phyloP scores from a whole-genome alignment of 148 eudicot genomes.

The Rhododendron ferrugineum region DNA sequence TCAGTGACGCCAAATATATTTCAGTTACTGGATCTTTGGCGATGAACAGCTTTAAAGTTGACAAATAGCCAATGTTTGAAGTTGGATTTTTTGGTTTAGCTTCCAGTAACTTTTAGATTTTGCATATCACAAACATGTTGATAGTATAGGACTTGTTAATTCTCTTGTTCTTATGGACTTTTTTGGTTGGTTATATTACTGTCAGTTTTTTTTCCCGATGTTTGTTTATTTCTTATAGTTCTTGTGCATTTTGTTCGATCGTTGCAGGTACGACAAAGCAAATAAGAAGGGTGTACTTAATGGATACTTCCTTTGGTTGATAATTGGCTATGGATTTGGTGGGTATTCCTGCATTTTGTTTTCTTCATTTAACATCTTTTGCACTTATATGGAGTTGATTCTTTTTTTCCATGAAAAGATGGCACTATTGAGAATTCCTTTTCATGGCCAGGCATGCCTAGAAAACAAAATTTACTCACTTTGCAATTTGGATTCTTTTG shows the following conservation, averaged over 20 bases:
- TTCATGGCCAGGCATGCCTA: neutral
- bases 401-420: neutral
- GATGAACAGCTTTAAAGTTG: neutral
- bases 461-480: neutral
- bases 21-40: neutral
- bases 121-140: neutral
- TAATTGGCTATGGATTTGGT: slow-evolving; percentile 69
- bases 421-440: neutral
- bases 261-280: slow-evolving; percentile 57
- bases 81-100: neutral
- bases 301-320: slow-evolving; percentile 75
- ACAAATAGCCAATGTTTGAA: neutral
- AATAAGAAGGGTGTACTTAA: slow-evolving; percentile 38
- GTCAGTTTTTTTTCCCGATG: neutral
- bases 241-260: neutral
- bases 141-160: neutral
- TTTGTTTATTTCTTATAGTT: neutral
- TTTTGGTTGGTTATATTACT: neutral
- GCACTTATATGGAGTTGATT: neutral
- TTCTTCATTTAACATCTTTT: neutral
- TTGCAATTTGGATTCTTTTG: neutral
- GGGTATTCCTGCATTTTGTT: slow-evolving; percentile 21
- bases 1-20: neutral
- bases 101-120: neutral
- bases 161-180: neutral